A percentile compares a stretch with the other conserved stretches of the same genome.
Conservation (phyloP, 345 rosid species). For the Durio zibethinus region DNA sequence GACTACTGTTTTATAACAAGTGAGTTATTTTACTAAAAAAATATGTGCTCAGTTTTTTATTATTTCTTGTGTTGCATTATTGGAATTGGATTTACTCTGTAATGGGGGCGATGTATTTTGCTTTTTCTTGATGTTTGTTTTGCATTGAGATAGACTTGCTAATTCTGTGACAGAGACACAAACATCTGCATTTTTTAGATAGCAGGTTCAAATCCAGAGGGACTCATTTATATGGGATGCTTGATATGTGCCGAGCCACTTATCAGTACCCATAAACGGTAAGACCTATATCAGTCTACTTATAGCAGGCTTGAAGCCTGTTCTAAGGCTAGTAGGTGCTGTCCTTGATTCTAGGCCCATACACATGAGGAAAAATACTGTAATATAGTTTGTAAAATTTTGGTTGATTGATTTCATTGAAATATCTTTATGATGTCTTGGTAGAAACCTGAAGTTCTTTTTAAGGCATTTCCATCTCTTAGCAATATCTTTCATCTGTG, state of each 20-base stretch:
- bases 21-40: conserved; percentile 19
- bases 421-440: neutral
- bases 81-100: conserved; percentile 13
- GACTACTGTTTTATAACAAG: conserved; percentile 90
- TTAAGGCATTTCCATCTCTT: neutral
- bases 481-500: neutral
- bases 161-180: neutral
- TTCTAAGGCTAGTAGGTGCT: neutral
- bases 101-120: neutral
- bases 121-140: conserved; percentile 3
- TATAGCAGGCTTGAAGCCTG: conserved; percentile 11
- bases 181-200: conserved; percentile 16
- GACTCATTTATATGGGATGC: conserved; percentile 3
- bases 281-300: conserved; percentile 3
- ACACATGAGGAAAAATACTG: neutral
- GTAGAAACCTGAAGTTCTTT: neutral
- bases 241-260: conserved; percentile 12
- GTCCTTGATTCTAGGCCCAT: neutral
- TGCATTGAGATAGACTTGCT: neutral
- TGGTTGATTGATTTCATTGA: neutral
- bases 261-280: neutral
- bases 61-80: conserved; percentile 4
- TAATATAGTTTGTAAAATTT: neutral
- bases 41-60: neutral
- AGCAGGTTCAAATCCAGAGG: conserved; percentile 22